These are phyloP conservation scores for Chlamydomonas reinhardtii DNA, from an alignment of 163 green algal genomes.

Conservation along the genomic window DNA sequence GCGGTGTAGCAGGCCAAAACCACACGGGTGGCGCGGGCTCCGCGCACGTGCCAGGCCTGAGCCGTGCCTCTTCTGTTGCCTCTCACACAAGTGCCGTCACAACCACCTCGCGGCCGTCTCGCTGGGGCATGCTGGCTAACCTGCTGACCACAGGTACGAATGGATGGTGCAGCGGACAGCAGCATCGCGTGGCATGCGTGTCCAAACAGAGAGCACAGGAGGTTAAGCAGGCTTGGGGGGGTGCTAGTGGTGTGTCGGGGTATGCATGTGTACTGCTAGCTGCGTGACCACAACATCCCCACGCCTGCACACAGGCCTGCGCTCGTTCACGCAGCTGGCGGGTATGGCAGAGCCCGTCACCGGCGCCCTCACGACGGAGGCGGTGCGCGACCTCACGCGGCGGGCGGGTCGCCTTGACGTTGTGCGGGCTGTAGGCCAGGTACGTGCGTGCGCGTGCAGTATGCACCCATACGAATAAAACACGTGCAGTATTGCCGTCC, in stretches of 20 bases:
- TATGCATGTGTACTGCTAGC: too few relatives aligned
- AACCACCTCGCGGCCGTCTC: slow-evolving; percentile 31
- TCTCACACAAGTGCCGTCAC: slow-evolving; percentile 20
- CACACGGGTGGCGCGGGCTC: not conserved
- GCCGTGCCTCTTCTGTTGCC: slow-evolving; percentile 16
- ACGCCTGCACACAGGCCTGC: not conserved
- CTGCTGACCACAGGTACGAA: not conserved
- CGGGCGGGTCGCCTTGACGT: slow-evolving; percentile 17
- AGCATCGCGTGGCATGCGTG: too few relatives aligned
- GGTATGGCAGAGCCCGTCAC: slow-evolving; percentile 18
- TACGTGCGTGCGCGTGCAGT: not conserved
- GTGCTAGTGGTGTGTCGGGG: too few relatives aligned
- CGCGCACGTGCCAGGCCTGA: not conserved
- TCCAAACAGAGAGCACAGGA: too few relatives aligned
- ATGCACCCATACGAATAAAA: too few relatives aligned
- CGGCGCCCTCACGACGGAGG: not conserved
- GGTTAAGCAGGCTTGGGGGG: too few relatives aligned
- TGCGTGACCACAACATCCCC: too few relatives aligned
- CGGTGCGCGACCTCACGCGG: slow-evolving; percentile 14
- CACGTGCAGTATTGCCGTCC: too few relatives aligned
- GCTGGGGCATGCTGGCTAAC: slow-evolving; percentile 8
- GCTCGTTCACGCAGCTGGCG: slow-evolving; percentile 25
- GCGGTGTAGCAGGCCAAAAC: too few relatives aligned
- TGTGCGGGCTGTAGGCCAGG: slow-evolving; percentile 9
- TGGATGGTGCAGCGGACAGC: too few relatives aligned